phyloP scores from a whole-genome alignment of 768 basidiomycete species.

The Sporobolomyces roseus region DNA sequence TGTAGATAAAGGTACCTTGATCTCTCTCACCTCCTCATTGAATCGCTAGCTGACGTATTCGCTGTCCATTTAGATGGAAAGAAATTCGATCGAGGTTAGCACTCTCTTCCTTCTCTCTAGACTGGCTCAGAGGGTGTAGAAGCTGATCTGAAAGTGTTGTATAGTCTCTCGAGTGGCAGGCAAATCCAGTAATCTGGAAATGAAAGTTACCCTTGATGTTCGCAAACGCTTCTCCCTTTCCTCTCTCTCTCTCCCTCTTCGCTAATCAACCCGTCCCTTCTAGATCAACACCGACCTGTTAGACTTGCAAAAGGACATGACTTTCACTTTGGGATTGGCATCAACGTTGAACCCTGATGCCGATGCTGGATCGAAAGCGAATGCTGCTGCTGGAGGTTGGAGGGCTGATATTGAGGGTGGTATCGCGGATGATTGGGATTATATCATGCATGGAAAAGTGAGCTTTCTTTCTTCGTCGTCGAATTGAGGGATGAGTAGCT shows the following conservation, averaged over 20 bases:
- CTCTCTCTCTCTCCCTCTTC: not conserved
- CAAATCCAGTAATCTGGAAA: constrained; percentile 82
- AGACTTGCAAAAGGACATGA: constrained; percentile 62
- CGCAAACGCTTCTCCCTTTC: not conserved
- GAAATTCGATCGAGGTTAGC: constrained; percentile 95
- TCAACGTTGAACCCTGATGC: constrained; percentile 63
- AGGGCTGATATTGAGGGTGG: constrained; percentile 64
- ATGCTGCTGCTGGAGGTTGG: constrained; percentile 55
- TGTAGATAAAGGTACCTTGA: constrained; percentile 59
- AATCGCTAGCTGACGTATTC: not conserved
- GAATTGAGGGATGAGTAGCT: not conserved
- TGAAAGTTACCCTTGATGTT: constrained; percentile 89
- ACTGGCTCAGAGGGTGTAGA: too few species aligned
- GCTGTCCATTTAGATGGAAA: constrained; percentile 63
- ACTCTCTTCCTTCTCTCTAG: too few species aligned
- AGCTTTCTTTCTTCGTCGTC: constrained; percentile 32
- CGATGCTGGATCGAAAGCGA: constrained; percentile 51
- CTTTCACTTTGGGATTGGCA: constrained; percentile 79
- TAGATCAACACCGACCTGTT: constrained; percentile 76
- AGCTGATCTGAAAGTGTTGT: not conserved
- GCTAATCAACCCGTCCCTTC: not conserved
- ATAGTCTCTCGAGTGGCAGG: constrained; percentile 87
- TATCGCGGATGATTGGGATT: constrained; percentile 92
- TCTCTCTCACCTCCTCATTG: too few species aligned
- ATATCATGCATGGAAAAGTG: constrained; percentile 99